Percentiles rank a stretch among this genome's conserved stretches.
Evolutionary conservation across 129 eudicot genomes (phyloP).

Genomic region (Arctium minus): DNA sequence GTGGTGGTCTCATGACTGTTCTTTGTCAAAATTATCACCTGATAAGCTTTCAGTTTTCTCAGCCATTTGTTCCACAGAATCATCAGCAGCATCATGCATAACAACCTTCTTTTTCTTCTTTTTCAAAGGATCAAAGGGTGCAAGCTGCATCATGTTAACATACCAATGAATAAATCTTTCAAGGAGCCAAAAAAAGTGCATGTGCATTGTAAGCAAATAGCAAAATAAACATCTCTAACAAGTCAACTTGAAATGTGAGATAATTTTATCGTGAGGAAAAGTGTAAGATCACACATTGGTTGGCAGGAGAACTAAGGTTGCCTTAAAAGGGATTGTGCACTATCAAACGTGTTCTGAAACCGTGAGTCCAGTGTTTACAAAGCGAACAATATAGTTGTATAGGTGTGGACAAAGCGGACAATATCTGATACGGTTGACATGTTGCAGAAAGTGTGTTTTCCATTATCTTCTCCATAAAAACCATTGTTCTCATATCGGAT

Average conservation of each 20-base stretch:
- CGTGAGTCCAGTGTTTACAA: too few species aligned
- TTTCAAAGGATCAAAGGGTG: slow-evolving; percentile 69
- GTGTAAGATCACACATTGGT: not conserved
- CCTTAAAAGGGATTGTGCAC: too few species aligned
- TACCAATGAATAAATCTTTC: not conserved
- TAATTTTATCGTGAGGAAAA: not conserved
- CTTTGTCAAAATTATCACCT: slow-evolving; percentile 37
- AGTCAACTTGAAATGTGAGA: not conserved
- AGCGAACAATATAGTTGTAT: too few species aligned
- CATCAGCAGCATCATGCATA: slow-evolving; percentile 59
- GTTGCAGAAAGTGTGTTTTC: not conserved
- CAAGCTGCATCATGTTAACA: slow-evolving; percentile 41
- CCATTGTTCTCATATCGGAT: not conserved
- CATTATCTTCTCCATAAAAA: not conserved
- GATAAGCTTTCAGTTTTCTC: slow-evolving; percentile 63
- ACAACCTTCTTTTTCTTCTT: slow-evolving; percentile 87
- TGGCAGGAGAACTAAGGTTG: too few species aligned
- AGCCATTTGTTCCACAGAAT: slow-evolving; percentile 39
- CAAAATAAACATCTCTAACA: not conserved
- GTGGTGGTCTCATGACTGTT: slow-evolving; percentile 79
- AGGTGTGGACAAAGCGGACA: too few species aligned
- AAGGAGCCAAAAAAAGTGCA: not conserved
- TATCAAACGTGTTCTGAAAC: too few species aligned
- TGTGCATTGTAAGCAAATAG: not conserved
- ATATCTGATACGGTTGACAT: too few species aligned